A percentile compares a stretch with the other conserved stretches of the same genome.
These are phyloP conservation scores for Diospyros kaki DNA, from an alignment of 148 eudicot genomes.

Conservation along the genomic window DNA sequence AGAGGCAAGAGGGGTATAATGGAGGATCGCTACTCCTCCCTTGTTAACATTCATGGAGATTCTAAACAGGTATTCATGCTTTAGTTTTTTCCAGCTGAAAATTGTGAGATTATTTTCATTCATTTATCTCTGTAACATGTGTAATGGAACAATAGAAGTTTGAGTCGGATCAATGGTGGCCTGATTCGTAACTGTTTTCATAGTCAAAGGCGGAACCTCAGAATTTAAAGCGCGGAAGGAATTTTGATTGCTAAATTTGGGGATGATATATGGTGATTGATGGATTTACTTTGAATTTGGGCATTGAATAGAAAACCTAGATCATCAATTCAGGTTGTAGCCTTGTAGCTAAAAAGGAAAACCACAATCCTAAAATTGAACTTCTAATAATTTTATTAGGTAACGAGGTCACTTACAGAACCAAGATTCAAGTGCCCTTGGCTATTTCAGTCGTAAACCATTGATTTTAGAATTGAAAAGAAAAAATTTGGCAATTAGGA, in stretches of 20 bases:
- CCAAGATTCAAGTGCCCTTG: too few relatives aligned
- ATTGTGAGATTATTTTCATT: background rate
- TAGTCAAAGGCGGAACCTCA: background rate
- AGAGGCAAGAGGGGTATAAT: conserved; percentile 37
- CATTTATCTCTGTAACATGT: background rate
- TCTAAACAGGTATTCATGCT: conserved; percentile 41
- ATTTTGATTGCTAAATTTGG: background rate
- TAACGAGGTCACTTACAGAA: too few relatives aligned
- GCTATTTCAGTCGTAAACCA: too few relatives aligned
- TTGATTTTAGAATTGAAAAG: background rate
- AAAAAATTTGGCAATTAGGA: background rate
- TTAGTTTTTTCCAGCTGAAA: background rate
- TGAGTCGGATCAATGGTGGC: background rate
- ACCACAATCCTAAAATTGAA: too few relatives aligned
- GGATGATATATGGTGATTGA: background rate
- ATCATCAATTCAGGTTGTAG: too few relatives aligned
- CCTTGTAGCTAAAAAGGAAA: too few relatives aligned
- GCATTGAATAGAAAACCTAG: background rate
- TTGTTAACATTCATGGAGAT: conserved; percentile 24
- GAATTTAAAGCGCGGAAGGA: background rate
- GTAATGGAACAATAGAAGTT: background rate
- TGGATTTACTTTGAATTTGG: background rate
- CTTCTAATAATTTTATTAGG: too few relatives aligned
- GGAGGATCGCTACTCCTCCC: conserved; percentile 59
- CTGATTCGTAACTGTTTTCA: background rate